Conservation (phyloP, 352 stramenopile species). For the Phytophthora fragariae region DNA sequence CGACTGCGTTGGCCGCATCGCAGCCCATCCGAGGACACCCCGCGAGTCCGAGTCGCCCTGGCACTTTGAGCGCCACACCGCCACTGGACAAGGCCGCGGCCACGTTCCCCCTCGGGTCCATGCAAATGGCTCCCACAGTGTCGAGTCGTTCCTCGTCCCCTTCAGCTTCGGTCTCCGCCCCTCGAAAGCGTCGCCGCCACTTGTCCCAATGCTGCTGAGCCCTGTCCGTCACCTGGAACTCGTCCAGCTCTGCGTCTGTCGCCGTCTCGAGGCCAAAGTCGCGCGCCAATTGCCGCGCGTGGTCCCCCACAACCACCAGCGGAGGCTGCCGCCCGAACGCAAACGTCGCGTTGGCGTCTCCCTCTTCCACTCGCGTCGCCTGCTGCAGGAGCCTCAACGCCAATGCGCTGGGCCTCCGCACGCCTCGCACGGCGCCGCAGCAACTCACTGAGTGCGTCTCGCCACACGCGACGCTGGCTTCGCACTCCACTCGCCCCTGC, state of each 20-base stretch:
- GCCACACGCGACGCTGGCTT: constrained; percentile 64
- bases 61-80: constrained; percentile 71
- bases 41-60: constrained; percentile 69
- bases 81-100: constrained; percentile 72
- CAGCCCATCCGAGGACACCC: constrained; percentile 74
- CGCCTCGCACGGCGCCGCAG: constrained; percentile 58
- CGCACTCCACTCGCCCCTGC: constrained; percentile 57
- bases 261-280: constrained; percentile 52
- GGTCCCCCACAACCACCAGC: constrained; percentile 64
- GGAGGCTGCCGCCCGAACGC: constrained; percentile 60
- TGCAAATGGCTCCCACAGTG: constrained; percentile 70
- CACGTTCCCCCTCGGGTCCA: constrained; percentile 62
- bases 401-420: constrained; percentile 58
- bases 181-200: constrained; percentile 51
- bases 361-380: neutral
- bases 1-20: constrained; percentile 46
- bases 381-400: constrained; percentile 52
- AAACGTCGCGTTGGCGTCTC: constrained; percentile 16
- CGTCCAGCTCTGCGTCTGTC: constrained; percentile 22
- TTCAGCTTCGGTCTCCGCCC: neutral
- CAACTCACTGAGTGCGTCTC: constrained; percentile 41
- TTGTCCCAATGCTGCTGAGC: constrained; percentile 51
- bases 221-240: constrained; percentile 52
- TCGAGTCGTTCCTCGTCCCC: constrained; percentile 42
- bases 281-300: constrained; percentile 43